Evolutionary conservation across 2,329 filamentous ascomycete species (phyloP).

Genomic region (Colletotrichum musae): DNA sequence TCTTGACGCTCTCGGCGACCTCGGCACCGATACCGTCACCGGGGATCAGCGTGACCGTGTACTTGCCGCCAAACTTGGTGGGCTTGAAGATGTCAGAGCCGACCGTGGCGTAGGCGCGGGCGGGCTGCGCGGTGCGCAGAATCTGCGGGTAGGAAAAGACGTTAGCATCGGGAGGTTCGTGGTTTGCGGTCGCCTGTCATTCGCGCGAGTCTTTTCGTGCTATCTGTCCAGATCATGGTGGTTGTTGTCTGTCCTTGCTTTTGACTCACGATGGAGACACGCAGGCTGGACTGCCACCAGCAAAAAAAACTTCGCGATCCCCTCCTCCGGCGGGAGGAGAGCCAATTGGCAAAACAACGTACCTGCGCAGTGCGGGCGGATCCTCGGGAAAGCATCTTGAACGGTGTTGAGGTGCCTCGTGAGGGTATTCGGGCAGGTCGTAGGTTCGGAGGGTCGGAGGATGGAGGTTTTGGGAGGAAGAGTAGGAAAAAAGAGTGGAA

Average conservation of each 20-base stretch:
- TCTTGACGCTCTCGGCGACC: conserved; percentile 98
- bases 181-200: neutral
- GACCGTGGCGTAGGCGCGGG: conserved; percentile 81
- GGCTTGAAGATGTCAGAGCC: conserved; percentile 98
- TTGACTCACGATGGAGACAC: neutral
- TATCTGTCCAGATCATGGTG: neutral
- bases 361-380: conserved; percentile 71
- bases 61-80: conserved; percentile 98
- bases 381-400: conserved; percentile 72
- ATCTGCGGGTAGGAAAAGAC: conserved; percentile 53
- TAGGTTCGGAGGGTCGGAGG: conserved; percentile 24
- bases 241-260: neutral
- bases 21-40: conserved; percentile 99
- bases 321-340: conserved; percentile 11
- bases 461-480: conserved; percentile 19
- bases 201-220: conserved; percentile 3
- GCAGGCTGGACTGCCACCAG: neutral
- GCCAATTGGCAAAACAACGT: conserved; percentile 49
- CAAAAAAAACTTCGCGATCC: conserved; percentile 10
- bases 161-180: conserved; percentile 46
- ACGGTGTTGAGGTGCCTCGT: conserved; percentile 38
- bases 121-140: conserved; percentile 63
- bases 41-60: conserved; percentile 98
- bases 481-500: conserved; percentile 38
- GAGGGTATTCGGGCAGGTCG: conserved; percentile 33